Evolutionary conservation across 108 stramenopile genomes (phyloP), one percentile per base, ranked within the genome.

Genomic region (Cylindrotheca fusiformis): DNA sequence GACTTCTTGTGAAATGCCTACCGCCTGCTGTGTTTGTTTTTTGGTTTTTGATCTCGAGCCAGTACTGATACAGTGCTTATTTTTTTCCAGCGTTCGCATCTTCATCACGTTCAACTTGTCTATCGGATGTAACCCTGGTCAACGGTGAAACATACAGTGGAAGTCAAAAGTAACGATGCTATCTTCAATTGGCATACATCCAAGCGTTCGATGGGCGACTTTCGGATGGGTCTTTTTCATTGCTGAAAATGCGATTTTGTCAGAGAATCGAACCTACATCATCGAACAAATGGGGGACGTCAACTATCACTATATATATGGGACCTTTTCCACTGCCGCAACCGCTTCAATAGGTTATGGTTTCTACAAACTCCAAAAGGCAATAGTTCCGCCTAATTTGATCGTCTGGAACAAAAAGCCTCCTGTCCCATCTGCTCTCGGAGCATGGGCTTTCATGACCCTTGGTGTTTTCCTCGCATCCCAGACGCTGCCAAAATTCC

Each of bases 151-250:
- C n/a, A n/a, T n/a, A n/a, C n/a, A 41, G 36, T 14, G 36, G 36
- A 41, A 41, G 5, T 6, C 5, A 51, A 51, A 22, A 5, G 22
- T 21, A n/a, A 5, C 22, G 50, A 51, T n/a, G 5, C 12, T 22
- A n/a, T 51, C n/a, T 5, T n/a, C 20, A 21, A 51, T 5, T 51
- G 6, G 12, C 10, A 22, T 5, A n/a, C 19, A 21, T 6, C 50
- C 81, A 36, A 36, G 73, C 5, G 62, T 86, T 27, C 75, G 74
- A 67, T 94, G 89, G 89, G 93, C 87, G 5, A 67, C 72, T 3
- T 83, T 81, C 2, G 83, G 86, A 0, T 94, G 93, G 93, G 46
- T 80, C 17, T 82, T 94, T 59, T 94, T 94, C 70, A 79, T 90
- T 47, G 68, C 75, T 31, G 93, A 96, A 54, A 96, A 96, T 58